Conservation (phyloP, 2,329 filamentous ascomycete species). For the Trichoderma brevicompactum region DNA sequence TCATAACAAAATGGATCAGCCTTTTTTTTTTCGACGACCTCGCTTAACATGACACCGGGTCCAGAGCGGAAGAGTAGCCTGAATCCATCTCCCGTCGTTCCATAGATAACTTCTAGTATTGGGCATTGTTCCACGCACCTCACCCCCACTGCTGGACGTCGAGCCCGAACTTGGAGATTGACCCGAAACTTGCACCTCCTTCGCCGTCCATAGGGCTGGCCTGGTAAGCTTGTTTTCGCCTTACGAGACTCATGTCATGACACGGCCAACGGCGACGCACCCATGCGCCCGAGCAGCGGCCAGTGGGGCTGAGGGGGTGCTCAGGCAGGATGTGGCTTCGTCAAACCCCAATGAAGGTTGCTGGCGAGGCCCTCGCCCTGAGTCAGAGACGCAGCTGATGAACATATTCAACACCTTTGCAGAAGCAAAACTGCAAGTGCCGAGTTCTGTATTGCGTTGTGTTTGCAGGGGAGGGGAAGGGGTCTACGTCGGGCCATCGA, state of each 20-base stretch:
- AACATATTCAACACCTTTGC: neutral
- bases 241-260: neutral
- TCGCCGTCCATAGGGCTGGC: constrained; percentile 20
- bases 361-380: neutral
- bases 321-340: neutral
- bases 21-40: neutral
- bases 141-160: constrained; percentile 8
- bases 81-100: constrained; percentile 17
- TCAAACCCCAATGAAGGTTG: neutral
- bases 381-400: constrained; percentile 14
- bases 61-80: constrained; percentile 19
- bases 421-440: constrained; percentile 1
- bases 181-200: constrained; percentile 10
- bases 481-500: neutral
- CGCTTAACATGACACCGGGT: constrained; percentile 16
- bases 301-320: neutral
- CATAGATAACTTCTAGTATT: neutral
- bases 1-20: constrained; percentile 19
- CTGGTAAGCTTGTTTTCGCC: constrained; percentile 17
- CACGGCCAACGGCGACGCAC: neutral
- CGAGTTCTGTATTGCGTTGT: constrained; percentile 15
- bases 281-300: neutral
- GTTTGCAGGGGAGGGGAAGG: neutral
- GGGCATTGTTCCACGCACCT: no score
- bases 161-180: constrained; percentile 18